Evolutionary conservation across 495 filamentous ascomycete species (phyloP).

Genomic region (Hypoxylon intermedium): DNA sequence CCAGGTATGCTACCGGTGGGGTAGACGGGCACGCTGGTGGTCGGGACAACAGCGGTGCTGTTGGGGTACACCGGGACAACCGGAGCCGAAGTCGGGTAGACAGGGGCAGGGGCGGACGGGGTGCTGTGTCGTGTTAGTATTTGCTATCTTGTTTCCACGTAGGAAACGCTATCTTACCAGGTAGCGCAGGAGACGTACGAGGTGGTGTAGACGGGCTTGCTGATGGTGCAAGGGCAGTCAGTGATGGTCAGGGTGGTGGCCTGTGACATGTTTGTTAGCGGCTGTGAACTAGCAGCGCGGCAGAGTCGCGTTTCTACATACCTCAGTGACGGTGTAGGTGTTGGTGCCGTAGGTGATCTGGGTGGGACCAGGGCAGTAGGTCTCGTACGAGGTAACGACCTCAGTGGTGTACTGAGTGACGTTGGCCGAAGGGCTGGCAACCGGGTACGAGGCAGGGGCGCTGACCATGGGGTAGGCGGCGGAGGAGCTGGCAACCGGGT

Average conservation of each 20-base stretch:
- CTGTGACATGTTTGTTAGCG: constrained; percentile 45
- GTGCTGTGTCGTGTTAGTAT: constrained; percentile 40
- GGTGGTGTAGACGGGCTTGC: constrained; percentile 69
- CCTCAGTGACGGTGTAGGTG: constrained; percentile 83
- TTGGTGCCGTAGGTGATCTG: constrained; percentile 68
- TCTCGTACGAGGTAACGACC: constrained; percentile 79
- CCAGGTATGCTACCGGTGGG: constrained; percentile 45
- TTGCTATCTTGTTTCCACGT: constrained; percentile 7
- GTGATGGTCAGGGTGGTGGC: constrained; percentile 82
- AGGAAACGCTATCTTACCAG: constrained; percentile 64
- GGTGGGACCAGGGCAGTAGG: constrained; percentile 84
- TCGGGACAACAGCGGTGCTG: constrained; percentile 35
- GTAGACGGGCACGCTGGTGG: constrained; percentile 41
- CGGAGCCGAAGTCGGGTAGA: constrained; percentile 33
- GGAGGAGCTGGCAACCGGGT: constrained; percentile 54
- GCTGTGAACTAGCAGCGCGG: neutral
- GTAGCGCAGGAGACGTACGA: constrained; percentile 69
- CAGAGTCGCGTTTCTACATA: constrained; percentile 35
- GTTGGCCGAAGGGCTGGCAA: constrained; percentile 53
- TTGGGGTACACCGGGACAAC: constrained; percentile 33
- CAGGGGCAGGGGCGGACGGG: constrained; percentile 32
- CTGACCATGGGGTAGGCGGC: constrained; percentile 66
- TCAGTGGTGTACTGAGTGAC: constrained; percentile 81
- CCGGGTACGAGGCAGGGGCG: constrained; percentile 64
- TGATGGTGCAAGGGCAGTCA: constrained; percentile 79